Conservation (phyloP, 2,329 filamentous ascomycete genomes). For the Ceratocystis diversiconidia region DNA sequence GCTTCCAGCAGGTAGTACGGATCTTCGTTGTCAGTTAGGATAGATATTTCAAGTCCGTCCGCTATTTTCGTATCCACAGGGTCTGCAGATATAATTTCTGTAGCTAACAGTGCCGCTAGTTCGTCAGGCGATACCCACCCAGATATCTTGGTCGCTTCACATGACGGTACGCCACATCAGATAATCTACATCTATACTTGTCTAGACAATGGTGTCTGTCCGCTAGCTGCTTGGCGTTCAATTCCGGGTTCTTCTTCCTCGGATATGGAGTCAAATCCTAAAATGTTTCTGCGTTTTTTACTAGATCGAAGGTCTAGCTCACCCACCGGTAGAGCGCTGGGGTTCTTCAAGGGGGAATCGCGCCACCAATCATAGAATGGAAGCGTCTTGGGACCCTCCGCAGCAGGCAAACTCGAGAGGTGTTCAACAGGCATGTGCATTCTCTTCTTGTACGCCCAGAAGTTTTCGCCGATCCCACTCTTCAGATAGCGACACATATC, state of each 20-base stretch:
- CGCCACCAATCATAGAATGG: neutral
- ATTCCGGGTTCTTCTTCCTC: neutral
- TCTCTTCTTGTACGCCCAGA: conserved; percentile 7
- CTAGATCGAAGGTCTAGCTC: neutral
- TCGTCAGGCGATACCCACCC: no score
- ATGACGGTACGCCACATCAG: no score
- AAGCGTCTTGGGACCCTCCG: neutral
- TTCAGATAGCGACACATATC: neutral
- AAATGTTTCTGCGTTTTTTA: neutral
- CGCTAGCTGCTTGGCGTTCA: neutral
- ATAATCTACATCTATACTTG: neutral
- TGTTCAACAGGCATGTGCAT: neutral
- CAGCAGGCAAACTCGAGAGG: neutral
- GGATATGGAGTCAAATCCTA: no score
- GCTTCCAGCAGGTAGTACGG: neutral
- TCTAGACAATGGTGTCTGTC: neutral
- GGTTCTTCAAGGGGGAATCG: neutral
- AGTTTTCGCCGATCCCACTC: neutral
- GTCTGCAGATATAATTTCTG: no score
- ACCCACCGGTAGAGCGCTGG: neutral
- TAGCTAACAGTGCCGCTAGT: no score
- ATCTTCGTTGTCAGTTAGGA: no score
- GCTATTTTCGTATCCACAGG: no score
- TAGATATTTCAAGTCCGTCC: no score
- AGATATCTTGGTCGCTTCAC: no score